phyloP scores from a whole-genome alignment of 176 grass and related monocot species.

The Carex scoparia region DNA sequence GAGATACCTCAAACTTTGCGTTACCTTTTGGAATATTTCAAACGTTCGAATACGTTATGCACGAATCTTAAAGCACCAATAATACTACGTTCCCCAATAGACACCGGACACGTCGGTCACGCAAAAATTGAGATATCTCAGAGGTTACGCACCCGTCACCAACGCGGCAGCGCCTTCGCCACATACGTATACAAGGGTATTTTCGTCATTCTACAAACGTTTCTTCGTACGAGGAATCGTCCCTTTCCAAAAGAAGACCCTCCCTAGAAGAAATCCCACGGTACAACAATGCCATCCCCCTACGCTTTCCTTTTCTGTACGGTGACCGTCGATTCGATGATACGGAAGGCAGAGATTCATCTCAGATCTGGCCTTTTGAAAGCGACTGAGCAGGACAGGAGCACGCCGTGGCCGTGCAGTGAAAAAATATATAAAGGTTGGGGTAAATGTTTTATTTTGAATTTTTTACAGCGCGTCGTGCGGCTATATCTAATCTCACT shows the following conservation, averaged over 20 bases:
- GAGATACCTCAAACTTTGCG: no score
- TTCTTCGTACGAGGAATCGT: constrained; percentile 63
- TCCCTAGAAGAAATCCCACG: constrained; percentile 5
- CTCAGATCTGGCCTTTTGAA: not conserved
- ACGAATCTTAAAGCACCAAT: no score
- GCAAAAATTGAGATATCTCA: no score
- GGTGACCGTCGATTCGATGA: not conserved
- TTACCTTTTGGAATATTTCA: no score
- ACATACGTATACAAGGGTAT: constrained; percentile 13
- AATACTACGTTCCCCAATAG: no score
- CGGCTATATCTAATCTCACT: constrained; percentile 23
- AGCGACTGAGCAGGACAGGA: not conserved
- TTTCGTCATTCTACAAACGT: not conserved
- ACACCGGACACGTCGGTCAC: no score
- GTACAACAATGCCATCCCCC: not conserved
- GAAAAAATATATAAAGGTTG: not conserved
- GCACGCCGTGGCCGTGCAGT: not conserved
- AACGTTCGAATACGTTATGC: no score
- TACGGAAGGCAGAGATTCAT: not conserved
- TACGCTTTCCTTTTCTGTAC: not conserved
- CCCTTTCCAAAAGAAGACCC: constrained; percentile 37
- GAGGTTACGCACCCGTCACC: not conserved
- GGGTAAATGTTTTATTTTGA: constrained; percentile 7
- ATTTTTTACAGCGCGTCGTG: constrained; percentile 30
- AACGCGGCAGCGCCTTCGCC: not conserved